Conservation (phyloP, 163 green algal species). For the Chlamydomonas reinhardtii region DNA sequence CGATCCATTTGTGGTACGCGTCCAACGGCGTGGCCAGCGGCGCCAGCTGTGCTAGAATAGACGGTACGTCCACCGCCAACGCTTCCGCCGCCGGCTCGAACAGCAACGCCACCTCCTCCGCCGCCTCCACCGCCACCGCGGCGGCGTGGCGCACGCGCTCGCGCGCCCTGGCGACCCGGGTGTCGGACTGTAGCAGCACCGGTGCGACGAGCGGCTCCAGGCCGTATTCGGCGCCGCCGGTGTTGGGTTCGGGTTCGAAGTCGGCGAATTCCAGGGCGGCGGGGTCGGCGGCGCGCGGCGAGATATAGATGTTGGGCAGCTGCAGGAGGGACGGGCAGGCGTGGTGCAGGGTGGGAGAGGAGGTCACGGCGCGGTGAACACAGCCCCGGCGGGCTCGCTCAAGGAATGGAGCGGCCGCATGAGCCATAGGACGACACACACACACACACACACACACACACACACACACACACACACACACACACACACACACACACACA, state of each 20-base stretch:
- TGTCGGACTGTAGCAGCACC: too few relatives aligned
- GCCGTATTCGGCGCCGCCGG: slow-evolving; percentile 7
- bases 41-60: slow-evolving; percentile 38
- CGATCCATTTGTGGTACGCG: slow-evolving; percentile 50
- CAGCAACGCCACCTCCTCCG: slow-evolving; percentile 49
- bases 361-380: too few relatives aligned
- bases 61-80: slow-evolving; percentile 34
- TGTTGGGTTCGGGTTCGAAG: slow-evolving; percentile 5
- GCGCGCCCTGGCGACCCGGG: background rate
- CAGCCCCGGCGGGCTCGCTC: too few relatives aligned
- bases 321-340: background rate
- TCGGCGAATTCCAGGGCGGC: slow-evolving; percentile 17
- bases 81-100: slow-evolving; percentile 50
- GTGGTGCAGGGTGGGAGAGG: too few relatives aligned
- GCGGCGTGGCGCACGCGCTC: slow-evolving; percentile 24
- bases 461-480: too few relatives aligned
- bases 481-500: too few relatives aligned
- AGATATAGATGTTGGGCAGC: slow-evolving; percentile 43
- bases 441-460: too few relatives aligned
- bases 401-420: too few relatives aligned
- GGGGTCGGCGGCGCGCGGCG: slow-evolving; percentile 2
- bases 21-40: slow-evolving; percentile 44
- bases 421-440: too few relatives aligned
- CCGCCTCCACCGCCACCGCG: slow-evolving; percentile 34
- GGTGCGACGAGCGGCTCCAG: background rate